These are phyloP conservation scores for Mortierella alpina DNA, from an alignment of 192 early-diverging fungal species.

Conservation along the genomic window DNA sequence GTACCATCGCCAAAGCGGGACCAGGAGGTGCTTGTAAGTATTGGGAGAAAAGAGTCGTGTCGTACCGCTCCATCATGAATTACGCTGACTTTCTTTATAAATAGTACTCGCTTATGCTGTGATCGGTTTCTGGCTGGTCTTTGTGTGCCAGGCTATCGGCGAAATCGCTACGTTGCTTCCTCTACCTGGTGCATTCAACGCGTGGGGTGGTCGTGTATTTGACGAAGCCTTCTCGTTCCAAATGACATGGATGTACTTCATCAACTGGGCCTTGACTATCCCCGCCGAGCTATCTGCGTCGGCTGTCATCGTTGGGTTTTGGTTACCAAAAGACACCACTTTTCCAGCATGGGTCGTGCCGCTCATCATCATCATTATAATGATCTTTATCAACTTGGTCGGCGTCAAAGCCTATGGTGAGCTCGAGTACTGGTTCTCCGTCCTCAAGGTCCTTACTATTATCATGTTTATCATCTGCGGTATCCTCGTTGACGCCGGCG, in stretches of 20 bases:
- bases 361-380: conserved; percentile 62
- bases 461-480: conserved; percentile 86
- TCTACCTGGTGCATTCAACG: conserved; percentile 82
- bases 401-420: conserved; percentile 81
- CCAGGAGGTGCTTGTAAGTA: conserved; percentile 70
- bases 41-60: neutral
- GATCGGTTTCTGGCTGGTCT: conserved; percentile 75
- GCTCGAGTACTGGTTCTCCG: conserved; percentile 79
- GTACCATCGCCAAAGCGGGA: conserved; percentile 77
- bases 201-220: conserved; percentile 80
- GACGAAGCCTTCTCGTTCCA: conserved; percentile 81
- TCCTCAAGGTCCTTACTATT: conserved; percentile 74
- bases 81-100: neutral
- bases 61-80: neutral
- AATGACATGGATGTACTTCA: conserved; percentile 72
- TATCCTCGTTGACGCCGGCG: conserved; percentile 80
- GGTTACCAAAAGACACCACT: conserved; percentile 22
- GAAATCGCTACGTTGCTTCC: conserved; percentile 89
- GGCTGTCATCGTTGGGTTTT: conserved; percentile 80
- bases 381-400: conserved; percentile 74
- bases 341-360: conserved; percentile 45
- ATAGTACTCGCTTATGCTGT: conserved; percentile 72
- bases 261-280: conserved; percentile 69
- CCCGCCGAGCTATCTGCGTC: conserved; percentile 82
- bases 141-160: conserved; percentile 80